Percentiles rank a stretch among this genome's conserved stretches.
Conservation (phyloP, 2,329 filamentous ascomycete species). For the Fusarium compactum region DNA sequence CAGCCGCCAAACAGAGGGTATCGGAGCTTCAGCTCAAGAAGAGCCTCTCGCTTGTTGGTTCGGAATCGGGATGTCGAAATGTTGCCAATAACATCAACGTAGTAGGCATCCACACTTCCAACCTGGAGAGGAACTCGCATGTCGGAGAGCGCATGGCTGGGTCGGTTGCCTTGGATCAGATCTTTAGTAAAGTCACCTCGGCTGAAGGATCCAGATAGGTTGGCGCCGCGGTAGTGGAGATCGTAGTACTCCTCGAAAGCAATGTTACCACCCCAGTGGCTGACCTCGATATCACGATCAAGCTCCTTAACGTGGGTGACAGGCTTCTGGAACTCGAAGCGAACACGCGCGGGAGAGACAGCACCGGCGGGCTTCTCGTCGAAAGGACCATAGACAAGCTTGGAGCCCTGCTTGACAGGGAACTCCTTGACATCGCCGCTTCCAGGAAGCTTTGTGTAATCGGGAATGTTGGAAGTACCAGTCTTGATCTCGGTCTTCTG, state of each 20-base stretch:
- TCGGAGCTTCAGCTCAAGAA: constrained; percentile 89
- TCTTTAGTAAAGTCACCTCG: constrained; percentile 80
- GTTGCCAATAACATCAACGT: constrained; percentile 95
- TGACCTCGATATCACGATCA: constrained; percentile 93
- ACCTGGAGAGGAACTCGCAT: constrained; percentile 82
- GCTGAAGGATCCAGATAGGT: constrained; percentile 78
- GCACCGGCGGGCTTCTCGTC: constrained; percentile 83
- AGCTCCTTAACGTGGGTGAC: constrained; percentile 82
- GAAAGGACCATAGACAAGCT: constrained; percentile 92
- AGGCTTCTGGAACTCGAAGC: constrained; percentile 96
- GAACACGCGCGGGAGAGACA: constrained; percentile 77
- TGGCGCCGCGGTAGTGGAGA: constrained; percentile 86
- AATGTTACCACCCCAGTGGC: constrained; percentile 97
- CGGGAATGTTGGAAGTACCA: constrained; percentile 77
- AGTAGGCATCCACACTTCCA: constrained; percentile 90
- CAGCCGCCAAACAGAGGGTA: constrained; percentile 98
- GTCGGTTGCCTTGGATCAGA: constrained; percentile 78
- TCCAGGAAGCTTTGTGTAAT: constrained; percentile 81
- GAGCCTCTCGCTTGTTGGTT: constrained; percentile 79
- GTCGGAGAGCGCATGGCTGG: constrained; percentile 82
- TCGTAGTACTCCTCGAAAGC: constrained; percentile 95
- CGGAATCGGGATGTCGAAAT: constrained; percentile 94
- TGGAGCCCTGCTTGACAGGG: constrained; percentile 85
- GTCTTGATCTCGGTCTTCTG: constrained; percentile 99
- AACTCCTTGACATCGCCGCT: constrained; percentile 70